A percentile compares a stretch with the other conserved stretches of the same genome.
Evolutionary conservation across 169 alveolate genomes (phyloP).

Genomic region (Cyclospora cayetanensis): DNA sequence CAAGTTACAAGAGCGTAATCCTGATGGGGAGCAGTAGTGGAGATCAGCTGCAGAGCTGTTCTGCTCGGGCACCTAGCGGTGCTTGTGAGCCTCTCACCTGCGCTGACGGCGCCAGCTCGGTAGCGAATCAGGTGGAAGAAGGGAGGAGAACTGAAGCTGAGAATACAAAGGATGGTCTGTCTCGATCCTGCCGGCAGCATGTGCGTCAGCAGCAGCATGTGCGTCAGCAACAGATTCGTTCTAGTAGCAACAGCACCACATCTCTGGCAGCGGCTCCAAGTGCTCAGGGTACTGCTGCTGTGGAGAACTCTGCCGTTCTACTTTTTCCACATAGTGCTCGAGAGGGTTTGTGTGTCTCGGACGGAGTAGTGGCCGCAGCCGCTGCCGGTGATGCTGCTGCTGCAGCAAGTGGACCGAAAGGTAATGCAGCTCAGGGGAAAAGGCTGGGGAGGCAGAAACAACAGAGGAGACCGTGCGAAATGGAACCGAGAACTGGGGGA

Average conservation of each 20-base stretch:
- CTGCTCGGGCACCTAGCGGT: background rate
- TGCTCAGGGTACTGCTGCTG: background rate
- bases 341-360: background rate
- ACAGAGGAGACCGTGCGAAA: background rate
- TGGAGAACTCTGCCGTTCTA: background rate
- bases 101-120: slow-evolving; percentile 5
- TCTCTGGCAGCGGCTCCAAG: background rate
- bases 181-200: slow-evolving; percentile 20
- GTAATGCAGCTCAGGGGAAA: no score
- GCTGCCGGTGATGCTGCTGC: slow-evolving; percentile 12
- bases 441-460: slow-evolving; percentile 26
- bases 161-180: background rate
- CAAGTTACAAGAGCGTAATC: slow-evolving; percentile 46
- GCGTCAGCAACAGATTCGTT: slow-evolving; percentile 41
- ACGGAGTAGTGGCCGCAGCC: slow-evolving; percentile 24
- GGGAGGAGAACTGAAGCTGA: background rate
- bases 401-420: background rate
- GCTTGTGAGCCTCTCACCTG: background rate
- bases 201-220: slow-evolving; percentile 28
- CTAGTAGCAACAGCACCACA: background rate
- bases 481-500: background rate
- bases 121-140: background rate
- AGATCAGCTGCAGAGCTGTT: slow-evolving; percentile 19
- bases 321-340: background rate
- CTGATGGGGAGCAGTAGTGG: slow-evolving; percentile 33